Percentiles rank a stretch among this genome's conserved stretches.
Evolutionary conservation across 192 early-diverging fungal genomes (phyloP).

Genomic region (Jimgerdemannia flammicorona): DNA sequence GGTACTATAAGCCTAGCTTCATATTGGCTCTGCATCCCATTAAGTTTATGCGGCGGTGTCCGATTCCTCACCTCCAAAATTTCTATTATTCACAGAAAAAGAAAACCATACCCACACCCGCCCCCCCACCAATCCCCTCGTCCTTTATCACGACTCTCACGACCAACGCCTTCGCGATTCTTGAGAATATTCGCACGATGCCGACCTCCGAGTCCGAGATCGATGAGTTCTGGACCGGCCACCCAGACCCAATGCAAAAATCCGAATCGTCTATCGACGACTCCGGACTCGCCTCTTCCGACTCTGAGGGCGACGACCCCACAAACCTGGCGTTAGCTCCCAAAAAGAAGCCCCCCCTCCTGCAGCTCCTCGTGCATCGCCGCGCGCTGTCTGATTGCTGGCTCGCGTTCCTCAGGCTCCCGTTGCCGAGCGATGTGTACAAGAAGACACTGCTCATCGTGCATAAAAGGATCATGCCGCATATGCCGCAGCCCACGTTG

Average conservation of each 20-base stretch:
- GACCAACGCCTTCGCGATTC: conserved; percentile 56
- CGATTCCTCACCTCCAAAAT: no score
- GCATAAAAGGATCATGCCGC: conserved; percentile 88
- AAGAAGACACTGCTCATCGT: conserved; percentile 77
- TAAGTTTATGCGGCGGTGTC: no score
- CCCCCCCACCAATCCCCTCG: no score
- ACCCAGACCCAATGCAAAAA: conserved; percentile 31
- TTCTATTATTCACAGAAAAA: neutral
- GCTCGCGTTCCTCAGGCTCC: conserved; percentile 65
- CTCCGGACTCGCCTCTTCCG: no score
- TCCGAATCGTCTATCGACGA: neutral
- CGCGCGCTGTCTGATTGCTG: conserved; percentile 76
- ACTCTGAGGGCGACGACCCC: neutral
- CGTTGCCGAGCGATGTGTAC: conserved; percentile 69
- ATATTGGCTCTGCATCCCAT: no score
- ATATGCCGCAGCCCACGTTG: conserved; percentile 69
- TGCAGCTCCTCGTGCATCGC: conserved; percentile 54
- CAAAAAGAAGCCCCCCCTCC: conserved; percentile 26
- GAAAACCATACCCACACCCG: neutral
- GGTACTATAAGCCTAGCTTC: conserved; percentile 2
- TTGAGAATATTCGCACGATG: conserved; percentile 54
- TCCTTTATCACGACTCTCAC: conserved; percentile 21
- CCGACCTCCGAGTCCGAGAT: conserved; percentile 50
- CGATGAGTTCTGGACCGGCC: conserved; percentile 62
- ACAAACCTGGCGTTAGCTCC: conserved; percentile 3